Percentiles rank a stretch among this genome's conserved stretches.
phyloP scores from a whole-genome alignment of 2,329 filamentous ascomycete species.

The Neonectria magnoliae region DNA sequence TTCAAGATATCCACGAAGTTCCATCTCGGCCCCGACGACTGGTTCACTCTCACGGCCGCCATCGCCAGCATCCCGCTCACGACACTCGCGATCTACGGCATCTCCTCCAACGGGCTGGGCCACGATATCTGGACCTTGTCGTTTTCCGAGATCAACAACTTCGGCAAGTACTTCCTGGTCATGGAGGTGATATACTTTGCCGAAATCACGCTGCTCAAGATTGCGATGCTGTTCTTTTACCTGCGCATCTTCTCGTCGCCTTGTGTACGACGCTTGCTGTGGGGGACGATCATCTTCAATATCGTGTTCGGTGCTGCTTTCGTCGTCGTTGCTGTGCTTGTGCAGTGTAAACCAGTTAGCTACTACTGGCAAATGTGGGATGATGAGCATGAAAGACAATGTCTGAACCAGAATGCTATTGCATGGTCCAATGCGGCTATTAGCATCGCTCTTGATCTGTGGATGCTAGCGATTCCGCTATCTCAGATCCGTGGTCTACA shows the following conservation, averaged over 20 bases:
- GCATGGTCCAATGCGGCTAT: constrained; percentile 23
- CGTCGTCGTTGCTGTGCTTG: not conserved
- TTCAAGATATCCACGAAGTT: not conserved
- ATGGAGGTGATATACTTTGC: constrained; percentile 9
- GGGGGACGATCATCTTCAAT: constrained; percentile 7
- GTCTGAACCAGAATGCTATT: constrained; percentile 4
- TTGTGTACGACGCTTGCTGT: not conserved
- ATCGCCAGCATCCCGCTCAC: not conserved
- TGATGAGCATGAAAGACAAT: constrained; percentile 3
- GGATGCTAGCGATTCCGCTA: not conserved
- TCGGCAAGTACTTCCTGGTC: constrained; percentile 14
- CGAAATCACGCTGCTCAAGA: constrained; percentile 19
- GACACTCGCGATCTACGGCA: not conserved
- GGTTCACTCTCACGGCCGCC: not conserved
- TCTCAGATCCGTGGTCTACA: not conserved
- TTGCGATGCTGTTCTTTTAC: constrained; percentile 23
- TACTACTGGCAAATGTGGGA: constrained; percentile 23
- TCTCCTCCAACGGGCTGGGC: constrained; percentile 16
- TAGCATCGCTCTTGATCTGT: constrained; percentile 12
- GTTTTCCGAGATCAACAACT: not conserved
- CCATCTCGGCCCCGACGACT: not conserved
- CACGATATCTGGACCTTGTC: constrained; percentile 15
- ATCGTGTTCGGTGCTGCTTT: not conserved
- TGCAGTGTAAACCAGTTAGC: constrained; percentile 14
- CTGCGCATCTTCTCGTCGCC: constrained; percentile 17